These are phyloP conservation scores for Trichoderma virens DNA, from an alignment of 495 filamentous ascomycete species.

Conservation along the genomic window DNA sequence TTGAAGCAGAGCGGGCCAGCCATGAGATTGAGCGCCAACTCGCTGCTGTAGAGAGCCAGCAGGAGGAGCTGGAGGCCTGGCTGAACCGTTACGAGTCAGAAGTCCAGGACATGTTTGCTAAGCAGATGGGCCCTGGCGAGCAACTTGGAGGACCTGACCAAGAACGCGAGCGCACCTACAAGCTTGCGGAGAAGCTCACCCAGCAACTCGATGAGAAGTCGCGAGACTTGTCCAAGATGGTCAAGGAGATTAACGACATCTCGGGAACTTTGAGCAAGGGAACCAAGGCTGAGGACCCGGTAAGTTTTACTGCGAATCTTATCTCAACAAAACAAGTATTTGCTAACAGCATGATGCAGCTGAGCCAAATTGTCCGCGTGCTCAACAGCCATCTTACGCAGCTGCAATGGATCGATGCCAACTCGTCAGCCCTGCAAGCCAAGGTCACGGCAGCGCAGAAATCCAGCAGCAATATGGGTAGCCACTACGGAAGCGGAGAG, in stretches of 20 bases:
- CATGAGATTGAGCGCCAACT: constrained; percentile 88
- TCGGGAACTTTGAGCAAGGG: constrained; percentile 78
- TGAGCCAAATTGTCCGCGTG: constrained; percentile 88
- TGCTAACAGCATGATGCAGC: constrained; percentile 39
- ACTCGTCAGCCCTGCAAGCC: constrained; percentile 66
- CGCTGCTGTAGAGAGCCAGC: constrained; percentile 76
- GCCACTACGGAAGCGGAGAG: constrained; percentile 46
- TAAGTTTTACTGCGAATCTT: constrained; percentile 41
- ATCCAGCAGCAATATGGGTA: constrained; percentile 57
- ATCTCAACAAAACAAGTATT: not conserved
- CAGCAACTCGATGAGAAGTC: constrained; percentile 85
- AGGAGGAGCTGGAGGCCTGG: constrained; percentile 76
- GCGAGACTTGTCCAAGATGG: constrained; percentile 86
- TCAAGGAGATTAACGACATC: constrained; percentile 92
- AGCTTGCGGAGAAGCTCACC: constrained; percentile 82
- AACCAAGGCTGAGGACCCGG: constrained; percentile 82
- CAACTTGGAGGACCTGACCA: constrained; percentile 78
- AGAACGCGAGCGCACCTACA: constrained; percentile 90
- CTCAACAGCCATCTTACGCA: constrained; percentile 85
- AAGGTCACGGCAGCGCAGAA: constrained; percentile 77
- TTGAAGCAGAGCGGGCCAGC: constrained; percentile 84
- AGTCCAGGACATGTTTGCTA: constrained; percentile 74
- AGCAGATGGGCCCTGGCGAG: constrained; percentile 56
- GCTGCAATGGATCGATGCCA: constrained; percentile 84
- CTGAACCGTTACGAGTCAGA: constrained; percentile 85